These are phyloP conservation scores for Alnus glutinosa DNA, from an alignment of 306 rosid genomes.

Conservation along the genomic window DNA sequence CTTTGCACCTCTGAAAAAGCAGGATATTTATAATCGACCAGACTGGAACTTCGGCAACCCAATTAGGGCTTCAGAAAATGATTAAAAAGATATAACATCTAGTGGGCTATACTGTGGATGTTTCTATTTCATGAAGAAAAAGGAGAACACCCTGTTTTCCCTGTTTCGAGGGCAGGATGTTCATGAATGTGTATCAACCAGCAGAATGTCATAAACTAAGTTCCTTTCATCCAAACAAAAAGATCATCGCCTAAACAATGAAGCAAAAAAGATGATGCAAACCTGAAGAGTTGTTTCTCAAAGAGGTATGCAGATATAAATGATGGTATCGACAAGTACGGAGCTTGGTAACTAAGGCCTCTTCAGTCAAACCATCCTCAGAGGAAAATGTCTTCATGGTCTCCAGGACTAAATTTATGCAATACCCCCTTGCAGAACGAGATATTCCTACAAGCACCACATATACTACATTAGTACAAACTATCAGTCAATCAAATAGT, in stretches of 20 bases:
- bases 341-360: constrained; percentile 85
- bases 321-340: constrained; percentile 91
- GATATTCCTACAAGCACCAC: constrained; percentile 65
- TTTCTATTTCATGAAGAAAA: neutral
- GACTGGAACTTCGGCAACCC: neutral
- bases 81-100: neutral
- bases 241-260: neutral
- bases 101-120: neutral
- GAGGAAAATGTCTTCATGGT: constrained; percentile 87
- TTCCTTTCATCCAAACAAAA: neutral
- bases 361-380: constrained; percentile 95
- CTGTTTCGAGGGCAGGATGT: no score
- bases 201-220: neutral
- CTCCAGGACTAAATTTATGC: constrained; percentile 77
- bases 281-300: constrained; percentile 81
- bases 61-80: neutral
- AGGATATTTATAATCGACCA: neutral
- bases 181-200: no score
- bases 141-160: neutral
- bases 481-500: constrained; percentile 11
- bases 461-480: constrained; percentile 14
- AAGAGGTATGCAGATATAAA: constrained; percentile 77
- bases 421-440: constrained; percentile 89
- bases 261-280: constrained; percentile 21
- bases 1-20: neutral